Base-by-base conservation (phyloP, 768 basidiomycete genomes). In the Termitomyces heimii region DNA sequence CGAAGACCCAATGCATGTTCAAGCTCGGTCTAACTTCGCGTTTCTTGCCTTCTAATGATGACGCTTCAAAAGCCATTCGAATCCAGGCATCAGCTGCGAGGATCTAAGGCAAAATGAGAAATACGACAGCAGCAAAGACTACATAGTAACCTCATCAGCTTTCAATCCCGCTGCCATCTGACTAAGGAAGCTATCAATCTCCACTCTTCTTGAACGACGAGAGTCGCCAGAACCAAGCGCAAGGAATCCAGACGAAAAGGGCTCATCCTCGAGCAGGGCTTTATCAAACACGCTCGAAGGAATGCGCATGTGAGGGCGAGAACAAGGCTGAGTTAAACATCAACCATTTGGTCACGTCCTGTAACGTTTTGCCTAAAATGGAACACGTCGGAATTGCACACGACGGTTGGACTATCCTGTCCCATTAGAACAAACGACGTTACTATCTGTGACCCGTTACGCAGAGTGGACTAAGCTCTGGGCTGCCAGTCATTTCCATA, bases 251-350 rank as follows among this genome's bases (percentile, higher is more conserved):
- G 57, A 50, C 7, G 3, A 22, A 49, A 61, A 60, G 7, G 64
- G 64, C 35, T 65, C 62, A 47, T 65, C 55, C 9, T 64, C 31
- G 14, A 69, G 60, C 34, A 68, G 63, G 24, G 47, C 9, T n/a
- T 20, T 53, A 54, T 73, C 71, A 53, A 67, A 52, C 62, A 67
- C 69, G 13, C 20, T 35, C 12, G 26, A 55, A 26, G 50, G 55
- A 46, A 20, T 40, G 37, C 13, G 37, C 50, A 52, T 52, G 26
- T 52, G 50, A 51, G 50, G 29, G 40, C 5, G 24, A 40, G 26
- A 28, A 18, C 20, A 52, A 35, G 20, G 35, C n/a, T 51, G 24
- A n/a, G 10, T n/a, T n/a, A n/a, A 26, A 51, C 35, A 13, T 28
- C 18, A 28, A 2, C 16, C 16, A 29, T 29, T 37, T 50, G 35